Conservation (phyloP, 306 rosid species). For the Quercus gilva region DNA sequence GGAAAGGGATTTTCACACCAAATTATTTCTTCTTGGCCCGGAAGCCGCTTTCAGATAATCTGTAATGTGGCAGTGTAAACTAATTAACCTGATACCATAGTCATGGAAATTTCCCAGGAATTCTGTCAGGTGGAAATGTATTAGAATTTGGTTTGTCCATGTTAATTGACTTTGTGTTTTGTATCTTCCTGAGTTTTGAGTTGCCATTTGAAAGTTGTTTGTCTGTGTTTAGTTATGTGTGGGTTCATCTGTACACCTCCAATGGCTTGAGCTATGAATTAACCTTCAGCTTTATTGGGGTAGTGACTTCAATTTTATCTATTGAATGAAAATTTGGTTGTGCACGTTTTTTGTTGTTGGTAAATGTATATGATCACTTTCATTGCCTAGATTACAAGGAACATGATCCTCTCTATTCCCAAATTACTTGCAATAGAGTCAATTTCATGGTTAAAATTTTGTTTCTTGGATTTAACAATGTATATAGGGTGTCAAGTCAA, state of each 20-base stretch:
- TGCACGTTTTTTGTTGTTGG: background rate
- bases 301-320: background rate
- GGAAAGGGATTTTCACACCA: conserved; percentile 94
- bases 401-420: no score
- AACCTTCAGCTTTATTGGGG: conserved; percentile 1
- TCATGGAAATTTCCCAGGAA: background rate
- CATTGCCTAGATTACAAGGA: no score
- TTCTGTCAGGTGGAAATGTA: background rate
- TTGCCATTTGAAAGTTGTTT: conserved; percentile 4
- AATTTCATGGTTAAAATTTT: no score
- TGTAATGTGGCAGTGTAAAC: conserved; percentile 11
- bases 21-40: conserved; percentile 91
- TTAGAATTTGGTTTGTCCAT: conserved; percentile 19
- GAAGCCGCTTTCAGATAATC: conserved; percentile 54
- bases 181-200: background rate
- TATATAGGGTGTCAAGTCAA: no score
- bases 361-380: no score
- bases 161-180: conserved; percentile 8
- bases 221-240: conserved; percentile 18
- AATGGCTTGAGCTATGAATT: conserved; percentile 7
- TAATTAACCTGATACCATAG: conserved; percentile 2
- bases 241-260: background rate
- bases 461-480: no score
- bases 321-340: background rate
- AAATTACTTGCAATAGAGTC: no score